These are phyloP conservation scores for Mycena filopes DNA, from an alignment of 768 basidiomycete species.

Conservation along the genomic window DNA sequence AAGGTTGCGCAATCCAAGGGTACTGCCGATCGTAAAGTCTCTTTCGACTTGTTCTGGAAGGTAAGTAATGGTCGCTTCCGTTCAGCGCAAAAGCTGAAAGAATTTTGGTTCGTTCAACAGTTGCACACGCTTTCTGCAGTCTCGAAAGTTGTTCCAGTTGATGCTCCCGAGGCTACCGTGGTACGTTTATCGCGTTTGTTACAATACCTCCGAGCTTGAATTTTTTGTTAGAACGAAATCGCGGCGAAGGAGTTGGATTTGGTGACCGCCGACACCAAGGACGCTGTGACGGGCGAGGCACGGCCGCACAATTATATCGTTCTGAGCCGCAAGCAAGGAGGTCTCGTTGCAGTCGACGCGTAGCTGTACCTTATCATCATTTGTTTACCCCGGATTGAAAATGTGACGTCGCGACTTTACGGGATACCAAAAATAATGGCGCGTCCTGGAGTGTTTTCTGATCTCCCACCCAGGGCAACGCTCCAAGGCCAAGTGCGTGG, in stretches of 20 bases:
- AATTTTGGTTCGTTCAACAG: neutral
- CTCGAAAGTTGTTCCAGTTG: slow-evolving; percentile 7
- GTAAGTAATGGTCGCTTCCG: neutral
- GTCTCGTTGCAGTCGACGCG: slow-evolving; percentile 3
- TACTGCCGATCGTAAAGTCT: slow-evolving; percentile 42
- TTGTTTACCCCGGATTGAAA: no score
- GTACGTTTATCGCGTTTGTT: neutral
- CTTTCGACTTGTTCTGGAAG: slow-evolving; percentile 52
- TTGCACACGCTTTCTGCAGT: slow-evolving; percentile 22
- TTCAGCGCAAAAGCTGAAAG: neutral
- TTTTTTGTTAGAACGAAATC: no score
- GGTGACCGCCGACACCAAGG: neutral
- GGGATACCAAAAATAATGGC: no score
- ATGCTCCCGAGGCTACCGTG: neutral
- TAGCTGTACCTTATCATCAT: no score
- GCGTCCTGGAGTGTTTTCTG: no score
- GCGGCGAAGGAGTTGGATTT: no score
- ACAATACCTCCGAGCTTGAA: neutral
- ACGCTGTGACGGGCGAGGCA: neutral
- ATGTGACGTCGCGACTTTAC: no score
- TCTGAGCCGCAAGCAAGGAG: slow-evolving; percentile 16
- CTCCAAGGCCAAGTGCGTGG: no score
- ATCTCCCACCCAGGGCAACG: no score
- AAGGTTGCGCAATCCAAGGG: slow-evolving; percentile 53
- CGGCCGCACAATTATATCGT: slow-evolving; percentile 11